These are phyloP conservation scores for Emmonsia crescens DNA, from an alignment of 2,329 filamentous ascomycete species.

Conservation along the genomic window DNA sequence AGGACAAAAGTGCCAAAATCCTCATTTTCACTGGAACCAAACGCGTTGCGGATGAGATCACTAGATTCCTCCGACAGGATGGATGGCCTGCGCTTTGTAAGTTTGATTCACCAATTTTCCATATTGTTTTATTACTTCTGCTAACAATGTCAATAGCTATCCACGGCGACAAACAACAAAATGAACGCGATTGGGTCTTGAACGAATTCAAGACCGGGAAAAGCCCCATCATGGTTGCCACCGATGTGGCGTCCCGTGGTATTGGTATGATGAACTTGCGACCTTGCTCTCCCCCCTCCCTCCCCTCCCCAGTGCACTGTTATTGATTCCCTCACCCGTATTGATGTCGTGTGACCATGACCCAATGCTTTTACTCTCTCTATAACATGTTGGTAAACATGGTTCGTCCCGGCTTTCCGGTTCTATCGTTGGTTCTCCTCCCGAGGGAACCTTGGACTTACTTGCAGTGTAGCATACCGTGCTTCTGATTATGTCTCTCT, in stretches of 20 bases:
- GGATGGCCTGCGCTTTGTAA: constrained; percentile 94
- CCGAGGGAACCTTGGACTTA: constrained; percentile 81
- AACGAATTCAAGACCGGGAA: constrained; percentile 99
- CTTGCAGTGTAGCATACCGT: constrained; percentile 61
- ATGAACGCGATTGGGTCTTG: constrained; percentile 98
- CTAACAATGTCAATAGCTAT: constrained; percentile 56
- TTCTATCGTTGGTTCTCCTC: constrained; percentile 66
- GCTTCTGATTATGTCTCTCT: constrained; percentile 68
- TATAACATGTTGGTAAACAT: constrained; percentile 80
- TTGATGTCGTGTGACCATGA: constrained; percentile 52
- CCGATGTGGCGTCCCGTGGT: constrained; percentile 98
- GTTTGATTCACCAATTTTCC: constrained; percentile 27
- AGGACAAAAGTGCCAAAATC: constrained; percentile 88
- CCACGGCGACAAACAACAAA: constrained; percentile 98
- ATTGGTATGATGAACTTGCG: constrained; percentile 88
- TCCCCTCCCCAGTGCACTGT: constrained; percentile 20
- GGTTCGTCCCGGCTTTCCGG: constrained; percentile 81
- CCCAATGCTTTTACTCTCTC: constrained; percentile 74
- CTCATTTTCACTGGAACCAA: constrained; percentile 79
- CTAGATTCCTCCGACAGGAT: constrained; percentile 90
- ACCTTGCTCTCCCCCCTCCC: constrained; percentile 22
- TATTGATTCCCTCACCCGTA: constrained; percentile 32
- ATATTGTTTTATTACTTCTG: constrained; percentile 7
- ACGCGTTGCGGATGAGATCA: constrained; percentile 97
- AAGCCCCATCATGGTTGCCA: constrained; percentile 99